Evolutionary conservation across 75 land plant genomes (phyloP).

Genomic region (Isoetes taiwanensis): DNA sequence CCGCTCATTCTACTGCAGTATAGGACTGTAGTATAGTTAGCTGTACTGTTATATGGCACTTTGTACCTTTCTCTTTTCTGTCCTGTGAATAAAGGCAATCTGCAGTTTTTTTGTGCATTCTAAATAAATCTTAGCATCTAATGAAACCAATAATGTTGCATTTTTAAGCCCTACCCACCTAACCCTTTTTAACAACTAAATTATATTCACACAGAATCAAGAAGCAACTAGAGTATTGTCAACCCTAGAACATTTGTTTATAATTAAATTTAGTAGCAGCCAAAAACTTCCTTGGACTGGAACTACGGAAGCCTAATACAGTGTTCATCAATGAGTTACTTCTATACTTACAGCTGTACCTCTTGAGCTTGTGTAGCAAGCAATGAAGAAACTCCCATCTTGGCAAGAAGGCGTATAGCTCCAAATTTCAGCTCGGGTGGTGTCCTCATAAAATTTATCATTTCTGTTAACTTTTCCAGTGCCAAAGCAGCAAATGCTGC

Average conservation of each 20-base stretch:
- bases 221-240: not conserved
- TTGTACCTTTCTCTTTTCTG: slow-evolving; percentile 32
- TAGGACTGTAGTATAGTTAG: slow-evolving; percentile 35
- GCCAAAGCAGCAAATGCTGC: slow-evolving; percentile 43
- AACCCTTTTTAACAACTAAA: not conserved
- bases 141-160: not conserved
- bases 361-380: slow-evolving; percentile 42
- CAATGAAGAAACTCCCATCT: slow-evolving; percentile 28
- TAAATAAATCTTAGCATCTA: not conserved
- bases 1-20: not conserved
- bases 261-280: not conserved
- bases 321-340: not conserved
- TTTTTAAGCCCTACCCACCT: not conserved
- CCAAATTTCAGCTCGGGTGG: slow-evolving; percentile 23
- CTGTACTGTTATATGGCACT: slow-evolving; percentile 21
- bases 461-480: slow-evolving; percentile 32
- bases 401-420: slow-evolving; percentile 42
- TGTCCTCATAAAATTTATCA: slow-evolving; percentile 24
- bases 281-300: not conserved
- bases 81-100: slow-evolving; percentile 29
- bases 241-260: not conserved
- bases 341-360: slow-evolving; percentile 23
- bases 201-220: not conserved
- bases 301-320: not conserved
- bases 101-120: no score